These are phyloP conservation scores for Xylaria cubensis DNA, from an alignment of 495 filamentous ascomycete species.

Conservation along the genomic window DNA sequence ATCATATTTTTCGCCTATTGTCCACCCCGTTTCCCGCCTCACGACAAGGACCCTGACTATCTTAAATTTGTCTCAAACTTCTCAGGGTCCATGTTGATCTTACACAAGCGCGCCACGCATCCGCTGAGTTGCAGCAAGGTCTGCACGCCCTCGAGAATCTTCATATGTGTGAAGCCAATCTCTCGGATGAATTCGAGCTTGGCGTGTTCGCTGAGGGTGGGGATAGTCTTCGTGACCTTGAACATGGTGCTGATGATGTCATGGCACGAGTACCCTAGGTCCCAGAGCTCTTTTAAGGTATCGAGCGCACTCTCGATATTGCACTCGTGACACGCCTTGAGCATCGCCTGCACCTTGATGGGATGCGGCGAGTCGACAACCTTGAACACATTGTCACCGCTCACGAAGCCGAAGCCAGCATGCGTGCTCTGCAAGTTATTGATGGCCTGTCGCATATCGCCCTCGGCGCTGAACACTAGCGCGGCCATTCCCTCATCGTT, in stretches of 20 bases:
- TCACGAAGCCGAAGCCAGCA: constrained; percentile 97
- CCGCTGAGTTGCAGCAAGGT: constrained; percentile 92
- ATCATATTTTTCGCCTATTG: constrained; percentile 18
- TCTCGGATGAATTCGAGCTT: constrained; percentile 97
- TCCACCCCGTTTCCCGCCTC: constrained; percentile 30
- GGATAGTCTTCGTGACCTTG: constrained; percentile 93
- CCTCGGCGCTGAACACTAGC: constrained; percentile 94
- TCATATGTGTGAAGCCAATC: constrained; percentile 99
- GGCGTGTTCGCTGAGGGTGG: constrained; percentile 86
- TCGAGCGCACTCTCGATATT: constrained; percentile 88
- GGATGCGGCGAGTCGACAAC: constrained; percentile 97
- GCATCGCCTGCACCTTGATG: constrained; percentile 97
- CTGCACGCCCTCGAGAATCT: constrained; percentile 94
- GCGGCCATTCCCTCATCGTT: constrained; percentile 95
- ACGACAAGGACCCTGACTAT: constrained; percentile 29
- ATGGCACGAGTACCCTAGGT: constrained; percentile 90
- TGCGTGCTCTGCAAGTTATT: constrained; percentile 96
- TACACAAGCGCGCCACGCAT: constrained; percentile 86
- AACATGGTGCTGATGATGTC: constrained; percentile 99
- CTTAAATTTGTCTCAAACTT: constrained; percentile 69
- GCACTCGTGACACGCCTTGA: constrained; percentile 94
- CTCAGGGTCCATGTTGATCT: constrained; percentile 92
- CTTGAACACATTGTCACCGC: constrained; percentile 96
- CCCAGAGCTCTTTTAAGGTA: constrained; percentile 89
- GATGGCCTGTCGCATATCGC: constrained; percentile 99